Evolutionary conservation across 192 early-diverging fungal genomes (phyloP), one percentile per base, ranked within the genome.

Genomic region (Rhizoclosmatium sp.): DNA sequence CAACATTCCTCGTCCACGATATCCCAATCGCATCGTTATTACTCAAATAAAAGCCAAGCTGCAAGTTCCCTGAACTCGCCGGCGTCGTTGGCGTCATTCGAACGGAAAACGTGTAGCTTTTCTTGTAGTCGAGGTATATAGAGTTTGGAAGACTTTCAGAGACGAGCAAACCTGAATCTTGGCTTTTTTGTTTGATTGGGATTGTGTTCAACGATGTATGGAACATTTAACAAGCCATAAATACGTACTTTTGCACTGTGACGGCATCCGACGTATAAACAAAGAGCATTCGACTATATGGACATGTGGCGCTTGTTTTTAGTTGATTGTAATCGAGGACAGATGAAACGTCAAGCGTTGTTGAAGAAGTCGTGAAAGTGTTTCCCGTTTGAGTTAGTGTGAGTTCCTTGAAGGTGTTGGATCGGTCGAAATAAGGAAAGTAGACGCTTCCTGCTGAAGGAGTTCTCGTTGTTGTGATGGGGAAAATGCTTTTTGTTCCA

Each of bases 81-180:
- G n/a, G 39, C 12, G 51, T 4, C 12, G 64, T 7, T 42, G 75
- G 64, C 48, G 12, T 54, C 65, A 77, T 16, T 9, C 19, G 23
- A 31, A 77, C 47, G 39, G 45, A 3, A 49, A 77, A 77, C 12
- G 46, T 42, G 42, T 77, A 77, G n/a, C 47, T 31, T 42, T 68
- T 14, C 2, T 49, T 19, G 47, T 54, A 77, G 21, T 77, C 75
- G 12, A 77, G 41, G 51, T 68, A 77, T 23, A 77, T 58, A 14
- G 19, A 10, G 23, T 10, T 16, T 14, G 75, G 75, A 12, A 77
- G 75, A 21, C 39, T 21, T 64, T 75, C 21, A n/a, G 12, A 21
- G 59, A 14, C 48, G 19, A 23, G 45, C 4, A n/a, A 3, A 41
- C 41, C 40, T 62, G 61, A 46, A 12, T 75, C 61, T 10, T 45